Evolutionary conservation across 371 early-diverging fungal species (phyloP).

Genomic region (Smittium culicis): DNA sequence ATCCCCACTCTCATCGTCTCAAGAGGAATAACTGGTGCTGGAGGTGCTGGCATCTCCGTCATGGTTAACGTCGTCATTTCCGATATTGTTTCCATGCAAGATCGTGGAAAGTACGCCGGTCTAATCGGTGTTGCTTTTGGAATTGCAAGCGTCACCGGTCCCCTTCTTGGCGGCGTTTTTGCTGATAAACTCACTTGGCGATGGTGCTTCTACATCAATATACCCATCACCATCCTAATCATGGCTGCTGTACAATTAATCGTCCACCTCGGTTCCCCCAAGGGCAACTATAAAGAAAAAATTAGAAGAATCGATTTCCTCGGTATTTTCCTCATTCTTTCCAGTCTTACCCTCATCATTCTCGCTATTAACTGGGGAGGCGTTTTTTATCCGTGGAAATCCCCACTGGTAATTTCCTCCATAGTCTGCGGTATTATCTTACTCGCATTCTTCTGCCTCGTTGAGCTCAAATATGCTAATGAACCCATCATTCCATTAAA

Average conservation of each 20-base stretch:
- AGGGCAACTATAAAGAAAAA: conserved; percentile 32
- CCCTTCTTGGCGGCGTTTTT: conserved; percentile 36
- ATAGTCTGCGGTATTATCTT: conserved; percentile 28
- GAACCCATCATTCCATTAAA: conserved; percentile 41
- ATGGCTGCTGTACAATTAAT: conserved; percentile 34
- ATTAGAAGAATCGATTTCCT: conserved; percentile 39
- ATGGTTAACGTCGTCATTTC: conserved; percentile 61
- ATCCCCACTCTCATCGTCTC: conserved; percentile 57
- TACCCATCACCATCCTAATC: conserved; percentile 38
- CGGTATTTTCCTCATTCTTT: conserved; percentile 38
- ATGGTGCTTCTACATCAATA: conserved; percentile 53
- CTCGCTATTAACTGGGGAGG: conserved; percentile 48
- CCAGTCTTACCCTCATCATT: conserved; percentile 36
- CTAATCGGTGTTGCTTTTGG: conserved; percentile 47
- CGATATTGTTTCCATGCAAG: conserved; percentile 50
- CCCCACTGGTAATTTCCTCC: conserved; percentile 35
- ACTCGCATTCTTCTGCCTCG: conserved; percentile 30
- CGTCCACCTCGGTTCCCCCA: conserved; percentile 33
- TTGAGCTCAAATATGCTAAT: conserved; percentile 30
- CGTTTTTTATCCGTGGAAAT: conserved; percentile 39
- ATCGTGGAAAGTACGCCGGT: conserved; percentile 50
- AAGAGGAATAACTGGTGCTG: conserved; percentile 60
- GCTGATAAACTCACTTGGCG: conserved; percentile 43
- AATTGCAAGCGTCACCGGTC: conserved; percentile 42
- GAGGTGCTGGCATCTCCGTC: conserved; percentile 64